Evolutionary conservation across 192 early-diverging fungal genomes (phyloP).

Genomic region (Polychytrium aggregatum): DNA sequence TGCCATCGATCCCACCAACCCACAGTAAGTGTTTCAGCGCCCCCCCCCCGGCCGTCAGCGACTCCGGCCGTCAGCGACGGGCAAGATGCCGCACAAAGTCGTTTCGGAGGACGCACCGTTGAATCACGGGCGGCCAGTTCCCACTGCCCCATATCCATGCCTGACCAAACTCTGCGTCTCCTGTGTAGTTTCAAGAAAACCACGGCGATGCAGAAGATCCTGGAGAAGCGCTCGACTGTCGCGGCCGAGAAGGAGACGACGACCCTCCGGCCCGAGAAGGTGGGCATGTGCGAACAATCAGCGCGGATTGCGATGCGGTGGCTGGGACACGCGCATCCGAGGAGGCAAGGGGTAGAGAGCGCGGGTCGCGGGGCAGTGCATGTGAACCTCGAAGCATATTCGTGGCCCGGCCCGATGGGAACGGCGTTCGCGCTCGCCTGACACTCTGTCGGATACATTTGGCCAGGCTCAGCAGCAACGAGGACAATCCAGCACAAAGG

Average conservation of each 20-base stretch:
- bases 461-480: not conserved
- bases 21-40: slow-evolving; percentile 51
- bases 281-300: slow-evolving; percentile 15
- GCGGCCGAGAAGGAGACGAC: too few relatives aligned
- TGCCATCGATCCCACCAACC: slow-evolving; percentile 91
- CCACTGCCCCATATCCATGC: not conserved
- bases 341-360: too few relatives aligned
- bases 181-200: slow-evolving; percentile 66
- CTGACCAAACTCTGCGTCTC: not conserved
- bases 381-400: too few relatives aligned
- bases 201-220: slow-evolving; percentile 60
- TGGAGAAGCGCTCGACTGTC: slow-evolving; percentile 38
- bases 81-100: not conserved
- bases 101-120: too few relatives aligned
- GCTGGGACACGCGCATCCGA: not conserved
- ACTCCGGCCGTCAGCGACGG: not conserved
- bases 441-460: not conserved
- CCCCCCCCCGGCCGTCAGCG: too few relatives aligned
- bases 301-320: not conserved
- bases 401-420: not conserved
- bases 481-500: not conserved
- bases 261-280: too few relatives aligned
- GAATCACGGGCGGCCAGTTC: too few relatives aligned
- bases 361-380: too few relatives aligned
- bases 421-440: not conserved